Evolutionary conservation across 768 basidiomycete genomes (phyloP).

Genomic region (Lactifluus subvellereus): DNA sequence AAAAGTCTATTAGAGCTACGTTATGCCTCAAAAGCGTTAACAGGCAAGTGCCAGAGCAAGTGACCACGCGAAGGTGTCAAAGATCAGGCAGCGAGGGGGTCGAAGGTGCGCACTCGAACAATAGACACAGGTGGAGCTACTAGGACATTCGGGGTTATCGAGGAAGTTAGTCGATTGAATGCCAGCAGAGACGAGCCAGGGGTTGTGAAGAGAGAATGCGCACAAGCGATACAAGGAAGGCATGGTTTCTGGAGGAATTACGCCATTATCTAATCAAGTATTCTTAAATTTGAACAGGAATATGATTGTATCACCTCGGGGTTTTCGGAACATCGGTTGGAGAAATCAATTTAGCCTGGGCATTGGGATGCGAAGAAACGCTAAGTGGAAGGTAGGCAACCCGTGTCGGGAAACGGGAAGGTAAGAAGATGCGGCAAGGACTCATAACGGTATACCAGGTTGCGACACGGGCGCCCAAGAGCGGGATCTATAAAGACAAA

Average conservation of each 20-base stretch:
- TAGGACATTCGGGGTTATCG: background rate
- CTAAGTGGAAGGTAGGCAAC: conserved; percentile 10
- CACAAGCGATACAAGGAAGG: background rate
- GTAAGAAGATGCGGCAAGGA: conserved; percentile 12
- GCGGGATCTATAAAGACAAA: background rate
- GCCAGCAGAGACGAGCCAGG: background rate
- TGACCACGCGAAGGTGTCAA: background rate
- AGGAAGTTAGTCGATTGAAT: background rate
- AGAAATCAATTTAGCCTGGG: conserved; percentile 1
- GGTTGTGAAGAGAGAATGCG: background rate
- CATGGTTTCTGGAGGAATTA: background rate
- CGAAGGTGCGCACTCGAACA: background rate
- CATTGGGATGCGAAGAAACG: background rate
- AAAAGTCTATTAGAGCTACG: background rate
- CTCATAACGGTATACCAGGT: conserved; percentile 15
- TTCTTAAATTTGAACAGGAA: background rate
- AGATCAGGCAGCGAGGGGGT: background rate
- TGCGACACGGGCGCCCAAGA: conserved; percentile 5
- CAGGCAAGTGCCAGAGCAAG: background rate
- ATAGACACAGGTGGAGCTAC: background rate
- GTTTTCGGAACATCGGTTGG: background rate
- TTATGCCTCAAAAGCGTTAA: background rate
- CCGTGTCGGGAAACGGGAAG: background rate
- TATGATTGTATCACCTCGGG: conserved; percentile 2
- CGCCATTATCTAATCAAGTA: conserved; percentile 4